Evolutionary conservation across 1,284 basidiomycete genomes (phyloP).

Genomic region (Ganoderma meredithae): DNA sequence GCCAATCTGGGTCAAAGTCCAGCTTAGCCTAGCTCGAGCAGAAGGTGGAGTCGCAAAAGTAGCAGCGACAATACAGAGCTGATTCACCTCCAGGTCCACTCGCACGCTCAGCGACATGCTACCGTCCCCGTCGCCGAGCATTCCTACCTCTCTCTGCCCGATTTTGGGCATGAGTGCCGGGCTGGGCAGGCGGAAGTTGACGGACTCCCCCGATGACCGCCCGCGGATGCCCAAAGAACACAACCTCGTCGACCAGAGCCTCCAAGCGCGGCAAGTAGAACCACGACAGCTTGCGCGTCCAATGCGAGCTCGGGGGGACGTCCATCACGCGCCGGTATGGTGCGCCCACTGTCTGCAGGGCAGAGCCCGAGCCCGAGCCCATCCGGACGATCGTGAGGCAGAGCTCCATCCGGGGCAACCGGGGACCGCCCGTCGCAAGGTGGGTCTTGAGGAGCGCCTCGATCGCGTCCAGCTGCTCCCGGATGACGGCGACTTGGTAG

Average conservation of each 20-base stretch:
- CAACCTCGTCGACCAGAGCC: neutral
- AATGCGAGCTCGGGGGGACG: slow-evolving; percentile 2
- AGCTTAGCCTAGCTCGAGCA: no score
- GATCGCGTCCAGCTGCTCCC: neutral
- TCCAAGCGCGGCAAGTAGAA: neutral
- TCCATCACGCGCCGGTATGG: neutral
- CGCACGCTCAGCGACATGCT: neutral
- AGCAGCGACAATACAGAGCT: no score
- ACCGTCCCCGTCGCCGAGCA: neutral
- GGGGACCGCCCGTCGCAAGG: neutral
- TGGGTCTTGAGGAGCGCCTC: slow-evolving; percentile 2
- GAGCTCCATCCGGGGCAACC: neutral
- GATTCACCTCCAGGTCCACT: neutral
- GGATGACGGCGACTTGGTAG: neutral
- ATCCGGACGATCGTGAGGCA: neutral
- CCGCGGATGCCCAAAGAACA: neutral
- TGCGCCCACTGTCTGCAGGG: neutral
- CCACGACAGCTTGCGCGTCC: neutral
- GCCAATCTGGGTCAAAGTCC: no score
- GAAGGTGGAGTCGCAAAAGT: no score
- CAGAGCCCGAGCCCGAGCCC: neutral
- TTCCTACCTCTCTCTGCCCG: neutral
- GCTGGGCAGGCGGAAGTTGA: neutral
- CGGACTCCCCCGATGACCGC: neutral
- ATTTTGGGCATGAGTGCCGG: neutral